phyloP scores from a whole-genome alignment of 1,139 yeast genomes.

The Protomyces pachydermus region DNA sequence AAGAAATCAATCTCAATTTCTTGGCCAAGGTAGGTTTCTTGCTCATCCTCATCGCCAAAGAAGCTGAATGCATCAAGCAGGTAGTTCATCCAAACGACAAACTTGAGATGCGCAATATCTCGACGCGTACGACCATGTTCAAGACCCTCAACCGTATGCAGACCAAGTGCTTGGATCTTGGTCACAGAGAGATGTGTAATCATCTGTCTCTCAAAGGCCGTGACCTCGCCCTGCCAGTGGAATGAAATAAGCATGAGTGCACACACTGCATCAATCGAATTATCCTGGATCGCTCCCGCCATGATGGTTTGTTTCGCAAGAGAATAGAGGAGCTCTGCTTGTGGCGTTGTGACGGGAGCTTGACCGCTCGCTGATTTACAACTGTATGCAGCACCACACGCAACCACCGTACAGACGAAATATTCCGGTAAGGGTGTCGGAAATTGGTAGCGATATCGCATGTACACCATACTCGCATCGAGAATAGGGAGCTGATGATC shows the following conservation, averaged over 20 bases:
- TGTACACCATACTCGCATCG: conserved; percentile 13
- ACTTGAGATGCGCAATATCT: conserved; percentile 4
- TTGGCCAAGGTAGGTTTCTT: conserved; percentile 1
- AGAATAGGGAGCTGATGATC: conserved; percentile 8
- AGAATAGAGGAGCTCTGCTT: conserved; percentile 4
- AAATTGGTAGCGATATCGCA: conserved; percentile 4
- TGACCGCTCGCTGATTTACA: conserved; percentile 1
- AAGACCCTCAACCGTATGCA: conserved; percentile 3
- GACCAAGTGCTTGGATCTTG: conserved; percentile 3
- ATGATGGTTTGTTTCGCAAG: conserved; percentile 12
- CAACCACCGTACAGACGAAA: conserved; percentile 6
- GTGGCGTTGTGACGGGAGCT: conserved; percentile 3
- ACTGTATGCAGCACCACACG: conserved; percentile 16
- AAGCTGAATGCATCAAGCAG: conserved; percentile 12
- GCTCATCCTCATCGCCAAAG: conserved; percentile 3
- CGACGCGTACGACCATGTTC: conserved; percentile 1
- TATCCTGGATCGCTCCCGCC: conserved; percentile 3
- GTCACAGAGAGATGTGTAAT: background rate
- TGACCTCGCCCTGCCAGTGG: conserved; percentile 13
- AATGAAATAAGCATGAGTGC: conserved; percentile 8
- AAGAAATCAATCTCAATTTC: conserved; percentile 8
- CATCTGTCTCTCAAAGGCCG: conserved; percentile 8
- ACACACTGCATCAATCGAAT: background rate
- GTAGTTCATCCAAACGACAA: conserved; percentile 17
- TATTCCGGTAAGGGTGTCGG: conserved; percentile 11